Evolutionary conservation across 352 stramenopile species (phyloP), one percentile per base, ranked within the genome.

Genomic region (Phytophthora crassamura): DNA sequence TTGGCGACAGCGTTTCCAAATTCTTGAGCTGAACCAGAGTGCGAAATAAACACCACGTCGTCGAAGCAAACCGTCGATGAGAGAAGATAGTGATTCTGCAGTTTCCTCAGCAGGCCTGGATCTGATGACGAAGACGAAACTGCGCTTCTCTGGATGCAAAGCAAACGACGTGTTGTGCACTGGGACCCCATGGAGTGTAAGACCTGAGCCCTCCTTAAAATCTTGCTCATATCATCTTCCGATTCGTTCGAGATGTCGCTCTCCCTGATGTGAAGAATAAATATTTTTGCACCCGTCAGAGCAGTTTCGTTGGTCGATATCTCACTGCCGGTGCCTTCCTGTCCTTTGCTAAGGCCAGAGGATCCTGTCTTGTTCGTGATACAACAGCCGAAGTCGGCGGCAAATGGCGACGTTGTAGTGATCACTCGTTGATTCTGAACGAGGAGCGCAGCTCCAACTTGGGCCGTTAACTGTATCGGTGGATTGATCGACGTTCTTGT

Each of bases 341-440:
- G 12, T 5, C 7, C 53, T 36, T 16, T 33, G 22, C 36, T 8
- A 2, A 49, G 22, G 7, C 51, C 12, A 1, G 2, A 30, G 42
- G 41, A 16, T 33, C 9, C 1, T 1, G 15, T 22, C 30, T 40
- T 43, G 16, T 46, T 38, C 16, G 35, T 43, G 7, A 34, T 30
- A 47, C 55, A 55, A 25, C 25, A 43, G 2, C 32, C 9, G 11
- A 18, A 5, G n/a, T 75, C 54, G 30, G 40, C 50, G 46, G 20
- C 52, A 70, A 87, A 85, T 3, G 74, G 71, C 28, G 78, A 72
- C 14, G 59, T 45, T 20, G 57, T 72, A 5, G 56, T 78, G 22
- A 69, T 68, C 30, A 79, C 57, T 5, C 66, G 54, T 56, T 80
- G 66, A 36, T 85, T 83, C 30, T 85, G 74, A 25, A 78, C 34